Base-by-base conservation (phyloP, 805 yeast genomes). In the Kodamaea kaohsiungensis region DNA sequence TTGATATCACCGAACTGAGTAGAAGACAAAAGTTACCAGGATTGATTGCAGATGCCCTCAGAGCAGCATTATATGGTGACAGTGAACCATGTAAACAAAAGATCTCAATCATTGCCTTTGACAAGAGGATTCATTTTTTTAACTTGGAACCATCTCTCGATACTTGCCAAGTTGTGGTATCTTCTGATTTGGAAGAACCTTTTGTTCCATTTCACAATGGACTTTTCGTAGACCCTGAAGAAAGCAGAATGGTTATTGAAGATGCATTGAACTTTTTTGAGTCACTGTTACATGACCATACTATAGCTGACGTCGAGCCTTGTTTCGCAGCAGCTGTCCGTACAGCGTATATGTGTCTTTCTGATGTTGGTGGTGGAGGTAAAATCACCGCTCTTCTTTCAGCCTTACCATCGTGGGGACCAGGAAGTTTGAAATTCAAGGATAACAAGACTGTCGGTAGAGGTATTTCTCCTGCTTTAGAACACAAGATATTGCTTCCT, bases 181-280 rank as follows among this genome's bases (percentile, higher is more conserved):
- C 88, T 18, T 76, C 85, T 8, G 98, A 91, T 63, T 65, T 89
- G 27, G 84, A 81, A 4, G 92, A 88, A 42, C 88, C 92, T 4
- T 91, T 91, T 60, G 73, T 91, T n/a, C 98, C 98, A 2, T 78
- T 91, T 57, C 73, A 73, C 54, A 78, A 77, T 1, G 97, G 97
- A 0, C 70, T 91, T 30, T 91, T 91, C 68, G 96, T 84, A 7
- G 91, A 88, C 59, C 91, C 97, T 1, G 72, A 71, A 7, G 91
- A 86, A 52, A 81, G 91, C 12, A 75, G 84, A 52, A 67, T 70
- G 47, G 82, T 81, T 10, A 86, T 93, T 54, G 88, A 87, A 42
- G 84, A 82, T 49, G 82, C 93, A 2, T 78, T 95, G 57, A 80
- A 80, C 57, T 75, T 82, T 46, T 72, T 90, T 49, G 90, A 86